Conservation (phyloP, 495 filamentous ascomycete genomes). For the Daldinia bambusicola region DNA sequence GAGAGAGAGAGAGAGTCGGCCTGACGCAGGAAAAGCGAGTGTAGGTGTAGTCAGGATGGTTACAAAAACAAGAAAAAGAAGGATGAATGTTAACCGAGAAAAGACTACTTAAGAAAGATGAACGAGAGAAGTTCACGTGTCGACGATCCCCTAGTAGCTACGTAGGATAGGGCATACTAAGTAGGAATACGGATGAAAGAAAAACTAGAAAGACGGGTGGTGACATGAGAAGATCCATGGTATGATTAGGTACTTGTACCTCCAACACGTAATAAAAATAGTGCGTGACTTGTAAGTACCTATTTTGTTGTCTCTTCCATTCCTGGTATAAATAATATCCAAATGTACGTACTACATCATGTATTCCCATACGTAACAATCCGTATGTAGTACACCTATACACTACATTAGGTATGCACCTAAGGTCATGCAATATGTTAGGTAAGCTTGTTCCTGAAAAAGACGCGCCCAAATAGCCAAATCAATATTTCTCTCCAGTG, state of each 20-base stretch:
- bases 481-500: conserved; percentile 14
- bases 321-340: not conserved
- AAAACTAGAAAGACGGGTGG: conserved; percentile 21
- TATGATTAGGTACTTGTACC: conserved; percentile 43
- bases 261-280: conserved; percentile 39
- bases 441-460: conserved; percentile 28
- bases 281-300: conserved; percentile 11
- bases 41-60: conserved; percentile 28
- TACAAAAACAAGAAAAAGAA: conserved; percentile 22
- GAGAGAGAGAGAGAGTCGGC: conserved; percentile 20
- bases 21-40: conserved; percentile 29
- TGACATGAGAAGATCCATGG: conserved; percentile 32
- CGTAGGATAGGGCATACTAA: conserved; percentile 15
- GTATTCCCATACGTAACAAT: not conserved
- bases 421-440: too few relatives aligned
- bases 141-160: conserved; percentile 23
- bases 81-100: conserved; percentile 19
- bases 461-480: conserved; percentile 11
- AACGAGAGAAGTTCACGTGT: conserved; percentile 40
- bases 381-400: not conserved
- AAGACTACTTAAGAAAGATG: conserved; percentile 29
- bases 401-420: too few relatives aligned
- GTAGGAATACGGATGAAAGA: conserved; percentile 32
- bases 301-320: conserved; percentile 24
- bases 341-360: not conserved